phyloP scores from a whole-genome alignment of 805 yeast genomes.

The Schizosaccharomyces osmophilus region DNA sequence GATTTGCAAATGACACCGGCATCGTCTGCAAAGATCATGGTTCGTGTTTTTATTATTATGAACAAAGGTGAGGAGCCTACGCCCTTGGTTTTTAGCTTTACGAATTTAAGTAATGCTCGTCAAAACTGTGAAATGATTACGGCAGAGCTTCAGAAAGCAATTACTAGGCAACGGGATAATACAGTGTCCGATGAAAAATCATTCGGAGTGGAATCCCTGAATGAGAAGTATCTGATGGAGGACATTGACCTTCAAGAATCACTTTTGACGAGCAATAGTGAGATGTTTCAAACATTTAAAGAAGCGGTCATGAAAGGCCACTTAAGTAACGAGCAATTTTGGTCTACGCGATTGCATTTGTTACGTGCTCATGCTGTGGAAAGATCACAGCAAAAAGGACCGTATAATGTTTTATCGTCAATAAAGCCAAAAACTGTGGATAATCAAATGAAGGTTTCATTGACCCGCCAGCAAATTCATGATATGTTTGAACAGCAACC shows the following conservation, averaged over 20 bases:
- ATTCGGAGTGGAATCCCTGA: background rate
- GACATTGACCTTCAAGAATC: constrained; percentile 62
- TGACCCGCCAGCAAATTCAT: constrained; percentile 70
- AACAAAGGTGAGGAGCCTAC: background rate
- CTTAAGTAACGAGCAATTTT: constrained; percentile 41
- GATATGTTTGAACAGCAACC: constrained; percentile 87
- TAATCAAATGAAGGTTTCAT: constrained; percentile 68
- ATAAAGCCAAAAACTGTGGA: constrained; percentile 66
- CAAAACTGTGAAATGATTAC: background rate
- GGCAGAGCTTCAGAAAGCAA: background rate
- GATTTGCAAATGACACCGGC: constrained; percentile 1
- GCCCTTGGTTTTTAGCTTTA: background rate
- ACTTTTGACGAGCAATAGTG: constrained; percentile 42
- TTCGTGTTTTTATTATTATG: background rate
- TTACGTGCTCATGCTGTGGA: constrained; percentile 70
- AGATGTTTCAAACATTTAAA: constrained; percentile 49
- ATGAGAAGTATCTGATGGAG: background rate
- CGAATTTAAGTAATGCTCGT: background rate
- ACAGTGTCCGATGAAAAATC: background rate
- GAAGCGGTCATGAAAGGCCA: constrained; percentile 56
- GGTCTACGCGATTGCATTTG: constrained; percentile 60
- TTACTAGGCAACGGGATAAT: background rate
- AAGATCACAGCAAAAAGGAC: constrained; percentile 65
- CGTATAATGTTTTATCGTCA: constrained; percentile 79
- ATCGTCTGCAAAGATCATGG: background rate